Percentiles rank a stretch among this genome's conserved stretches.
phyloP scores from a whole-genome alignment of 805 yeast genomes.

The Lipomyces sp. region DNA sequence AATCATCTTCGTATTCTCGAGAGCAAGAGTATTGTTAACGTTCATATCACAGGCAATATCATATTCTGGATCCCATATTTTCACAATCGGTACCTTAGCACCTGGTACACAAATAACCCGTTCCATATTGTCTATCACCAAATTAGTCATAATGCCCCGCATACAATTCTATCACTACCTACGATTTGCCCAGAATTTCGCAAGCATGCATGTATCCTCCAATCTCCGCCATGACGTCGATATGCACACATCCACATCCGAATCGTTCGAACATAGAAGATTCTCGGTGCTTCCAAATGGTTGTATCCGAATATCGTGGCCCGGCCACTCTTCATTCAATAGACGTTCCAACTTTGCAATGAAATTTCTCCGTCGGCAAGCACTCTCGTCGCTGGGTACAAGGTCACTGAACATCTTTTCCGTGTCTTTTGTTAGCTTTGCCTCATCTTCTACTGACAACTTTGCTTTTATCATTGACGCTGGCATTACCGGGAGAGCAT shows the following conservation, averaged over 20 bases:
- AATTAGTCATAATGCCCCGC: background rate
- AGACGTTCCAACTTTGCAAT: constrained; percentile 33
- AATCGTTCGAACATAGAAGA: constrained; percentile 33
- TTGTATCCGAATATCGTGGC: constrained; percentile 26
- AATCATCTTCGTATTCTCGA: constrained; percentile 39
- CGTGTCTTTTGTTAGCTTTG: constrained; percentile 28
- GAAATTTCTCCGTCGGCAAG: constrained; percentile 24
- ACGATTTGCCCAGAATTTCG: constrained; percentile 35
- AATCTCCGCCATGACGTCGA: constrained; percentile 28
- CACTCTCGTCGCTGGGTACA: constrained; percentile 30
- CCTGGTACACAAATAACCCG: constrained; percentile 39
- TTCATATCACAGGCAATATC: constrained; percentile 41
- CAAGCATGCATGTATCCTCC: constrained; percentile 36
- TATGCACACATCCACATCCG: constrained; percentile 41
- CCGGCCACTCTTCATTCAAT: constrained; percentile 37
- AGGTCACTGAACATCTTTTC: constrained; percentile 24
- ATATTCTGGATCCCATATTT: constrained; percentile 40
- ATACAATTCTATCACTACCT: constrained; percentile 1
- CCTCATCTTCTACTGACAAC: constrained; percentile 24
- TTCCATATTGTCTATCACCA: constrained; percentile 33
- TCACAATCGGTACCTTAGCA: constrained; percentile 42
- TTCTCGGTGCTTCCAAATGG: constrained; percentile 40
- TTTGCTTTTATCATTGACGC: constrained; percentile 16
- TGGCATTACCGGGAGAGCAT: constrained; percentile 25
- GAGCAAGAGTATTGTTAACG: constrained; percentile 40